These are phyloP conservation scores for Rhizopogon sp. DNA, from an alignment of 768 basidiomycete species.

Conservation along the genomic window DNA sequence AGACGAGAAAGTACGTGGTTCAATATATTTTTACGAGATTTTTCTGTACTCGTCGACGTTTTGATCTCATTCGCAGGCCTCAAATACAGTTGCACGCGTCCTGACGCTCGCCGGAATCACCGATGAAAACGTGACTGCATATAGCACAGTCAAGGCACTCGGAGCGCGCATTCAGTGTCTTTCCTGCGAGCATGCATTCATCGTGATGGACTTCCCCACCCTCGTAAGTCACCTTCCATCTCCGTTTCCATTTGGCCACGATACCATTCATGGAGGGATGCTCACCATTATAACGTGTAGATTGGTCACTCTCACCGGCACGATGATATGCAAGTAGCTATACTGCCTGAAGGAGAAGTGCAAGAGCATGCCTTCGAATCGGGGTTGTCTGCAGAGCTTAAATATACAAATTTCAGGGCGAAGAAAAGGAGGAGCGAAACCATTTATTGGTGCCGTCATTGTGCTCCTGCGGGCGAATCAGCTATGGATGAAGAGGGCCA, in stretches of 20 bases:
- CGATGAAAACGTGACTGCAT: constrained; percentile 24
- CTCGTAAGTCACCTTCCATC: constrained; percentile 33
- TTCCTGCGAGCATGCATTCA: constrained; percentile 39
- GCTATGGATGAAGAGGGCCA: neutral
- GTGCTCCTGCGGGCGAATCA: constrained; percentile 16
- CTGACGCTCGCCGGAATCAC: constrained; percentile 27
- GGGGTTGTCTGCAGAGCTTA: constrained; percentile 16
- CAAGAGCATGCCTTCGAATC: constrained; percentile 14
- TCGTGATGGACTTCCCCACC: constrained; percentile 42
- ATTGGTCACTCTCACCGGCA: constrained; percentile 64
- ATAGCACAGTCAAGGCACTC: constrained; percentile 15
- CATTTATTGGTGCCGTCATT: constrained; percentile 53
- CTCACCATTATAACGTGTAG: constrained; percentile 27
- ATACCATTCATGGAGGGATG: neutral
- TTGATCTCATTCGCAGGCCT: constrained; percentile 34
- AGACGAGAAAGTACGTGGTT: constrained; percentile 46
- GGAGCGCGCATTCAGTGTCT: constrained; percentile 37
- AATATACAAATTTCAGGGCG: constrained; percentile 15
- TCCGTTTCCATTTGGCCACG: neutral
- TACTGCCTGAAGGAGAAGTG: constrained; percentile 17
- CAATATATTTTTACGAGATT: neutral
- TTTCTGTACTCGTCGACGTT: neutral
- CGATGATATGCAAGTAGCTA: constrained; percentile 39
- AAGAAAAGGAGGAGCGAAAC: constrained; percentile 27
- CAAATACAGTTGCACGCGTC: constrained; percentile 35